These are phyloP conservation scores for Lactarius deliciosus DNA, from an alignment of 768 basidiomycete genomes.

Conservation along the genomic window DNA sequence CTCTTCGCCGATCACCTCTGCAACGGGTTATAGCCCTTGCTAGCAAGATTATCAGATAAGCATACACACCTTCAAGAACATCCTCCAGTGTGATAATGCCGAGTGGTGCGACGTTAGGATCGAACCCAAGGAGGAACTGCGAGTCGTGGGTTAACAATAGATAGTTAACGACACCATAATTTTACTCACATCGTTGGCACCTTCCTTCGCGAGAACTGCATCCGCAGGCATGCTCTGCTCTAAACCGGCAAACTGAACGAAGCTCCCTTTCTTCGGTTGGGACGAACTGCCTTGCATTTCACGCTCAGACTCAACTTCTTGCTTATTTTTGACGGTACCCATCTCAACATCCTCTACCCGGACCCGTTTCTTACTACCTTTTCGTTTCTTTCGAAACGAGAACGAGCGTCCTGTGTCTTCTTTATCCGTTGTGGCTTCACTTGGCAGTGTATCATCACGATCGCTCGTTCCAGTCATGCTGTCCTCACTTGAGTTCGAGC, in stretches of 20 bases:
- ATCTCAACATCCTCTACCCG: conserved; percentile 34
- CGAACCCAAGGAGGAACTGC: conserved; percentile 78
- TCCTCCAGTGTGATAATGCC: conserved; percentile 95
- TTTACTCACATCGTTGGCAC: conserved; percentile 64
- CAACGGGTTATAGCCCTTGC: conserved; percentile 1
- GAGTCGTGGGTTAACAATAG: neutral
- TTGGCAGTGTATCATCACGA: conserved; percentile 32
- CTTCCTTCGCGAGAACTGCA: conserved; percentile 73
- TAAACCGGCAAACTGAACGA: conserved; percentile 37
- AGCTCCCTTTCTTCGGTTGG: conserved; percentile 28
- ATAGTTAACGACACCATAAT: neutral
- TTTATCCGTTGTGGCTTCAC: conserved; percentile 27
- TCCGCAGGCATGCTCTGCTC: conserved; percentile 91
- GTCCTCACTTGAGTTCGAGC: conserved; percentile 14
- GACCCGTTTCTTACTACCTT: conserved; percentile 28
- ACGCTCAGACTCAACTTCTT: conserved; percentile 34
- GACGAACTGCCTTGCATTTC: conserved; percentile 13
- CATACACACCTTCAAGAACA: conserved; percentile 71
- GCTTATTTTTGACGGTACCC: conserved; percentile 32
- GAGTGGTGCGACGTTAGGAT: conserved; percentile 79
- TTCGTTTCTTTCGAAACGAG: conserved; percentile 31
- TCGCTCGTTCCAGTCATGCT: conserved; percentile 28
- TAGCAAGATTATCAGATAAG: neutral
- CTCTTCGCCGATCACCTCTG: conserved; percentile 90
- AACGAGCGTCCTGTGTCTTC: conserved; percentile 27